Conservation (phyloP, 1,284 basidiomycete genomes). For the Anthracocystis setariae region DNA sequence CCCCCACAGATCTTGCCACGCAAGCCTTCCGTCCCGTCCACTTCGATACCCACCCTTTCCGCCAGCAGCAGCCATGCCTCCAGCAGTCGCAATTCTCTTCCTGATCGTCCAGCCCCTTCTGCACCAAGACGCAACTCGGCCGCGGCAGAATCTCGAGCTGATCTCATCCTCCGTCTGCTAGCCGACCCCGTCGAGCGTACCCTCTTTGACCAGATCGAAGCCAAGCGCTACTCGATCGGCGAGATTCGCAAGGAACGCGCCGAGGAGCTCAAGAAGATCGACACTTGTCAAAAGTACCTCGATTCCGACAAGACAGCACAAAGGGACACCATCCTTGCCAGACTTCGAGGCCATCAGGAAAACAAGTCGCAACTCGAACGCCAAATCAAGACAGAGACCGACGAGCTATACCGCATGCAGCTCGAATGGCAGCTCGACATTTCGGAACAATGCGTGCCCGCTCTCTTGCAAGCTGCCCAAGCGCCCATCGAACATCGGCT, state of each 20-base stretch:
- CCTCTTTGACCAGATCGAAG: constrained; percentile 19
- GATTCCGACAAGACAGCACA: constrained; percentile 3
- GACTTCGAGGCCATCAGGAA: constrained; percentile 11
- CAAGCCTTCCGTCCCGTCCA: constrained; percentile 9
- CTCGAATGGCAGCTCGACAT: constrained; percentile 13
- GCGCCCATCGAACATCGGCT: constrained; percentile 12
- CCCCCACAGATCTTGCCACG: constrained; percentile 11
- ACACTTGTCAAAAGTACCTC: constrained; percentile 8
- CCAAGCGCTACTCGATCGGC: constrained; percentile 14
- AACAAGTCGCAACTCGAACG: constrained; percentile 2
- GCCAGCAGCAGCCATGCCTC: constrained; percentile 7
- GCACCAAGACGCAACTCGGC: neutral
- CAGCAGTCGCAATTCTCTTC: neutral
- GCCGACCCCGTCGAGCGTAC: constrained; percentile 2
- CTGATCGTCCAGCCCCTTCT: constrained; percentile 3
- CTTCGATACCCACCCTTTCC: constrained; percentile 1
- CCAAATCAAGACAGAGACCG: constrained; percentile 12
- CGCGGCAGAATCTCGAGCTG: constrained; percentile 4
- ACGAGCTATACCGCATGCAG: constrained; percentile 12
- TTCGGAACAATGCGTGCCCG: neutral
- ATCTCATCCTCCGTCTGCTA: constrained; percentile 8
- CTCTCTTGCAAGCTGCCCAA: neutral
- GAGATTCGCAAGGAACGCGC: constrained; percentile 15
- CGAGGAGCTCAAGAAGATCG: constrained; percentile 15
- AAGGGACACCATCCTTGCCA: constrained; percentile 6